Evolutionary conservation across 352 stramenopile genomes (phyloP).

Genomic region (Hyaloperonospora arabidopsidis): DNA sequence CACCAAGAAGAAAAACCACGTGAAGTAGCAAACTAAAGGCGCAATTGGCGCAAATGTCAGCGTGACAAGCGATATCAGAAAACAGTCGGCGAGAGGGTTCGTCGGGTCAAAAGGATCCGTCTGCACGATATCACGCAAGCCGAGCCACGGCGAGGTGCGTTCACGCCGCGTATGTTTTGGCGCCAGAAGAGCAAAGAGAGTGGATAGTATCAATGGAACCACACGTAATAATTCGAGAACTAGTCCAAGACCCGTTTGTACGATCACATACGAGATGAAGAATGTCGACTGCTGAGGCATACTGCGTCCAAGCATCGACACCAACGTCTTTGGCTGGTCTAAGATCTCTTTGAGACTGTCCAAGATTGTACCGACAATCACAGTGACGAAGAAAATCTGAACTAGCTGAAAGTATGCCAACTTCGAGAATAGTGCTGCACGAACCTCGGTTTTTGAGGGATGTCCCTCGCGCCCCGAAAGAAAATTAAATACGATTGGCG

Average conservation of each 20-base stretch:
- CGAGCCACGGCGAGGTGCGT: constrained; percentile 47
- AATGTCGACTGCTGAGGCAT: constrained; percentile 81
- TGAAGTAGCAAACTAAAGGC: constrained; percentile 72
- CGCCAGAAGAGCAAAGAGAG: constrained; percentile 45
- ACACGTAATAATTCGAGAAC: constrained; percentile 58
- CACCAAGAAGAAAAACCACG: constrained; percentile 57
- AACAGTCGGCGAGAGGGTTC: constrained; percentile 46
- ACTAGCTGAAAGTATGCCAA: constrained; percentile 76
- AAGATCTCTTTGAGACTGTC: constrained; percentile 66
- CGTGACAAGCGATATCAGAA: constrained; percentile 63
- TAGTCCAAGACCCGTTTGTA: constrained; percentile 53
- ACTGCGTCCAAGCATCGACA: constrained; percentile 60
- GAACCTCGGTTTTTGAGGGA: constrained; percentile 54
- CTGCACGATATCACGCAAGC: constrained; percentile 38
- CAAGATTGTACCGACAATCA: constrained; percentile 67
- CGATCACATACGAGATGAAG: constrained; percentile 79
- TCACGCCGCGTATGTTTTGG: constrained; percentile 57
- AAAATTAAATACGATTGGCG: constrained; percentile 54
- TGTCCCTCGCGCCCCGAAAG: constrained; percentile 62
- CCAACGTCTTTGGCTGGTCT: constrained; percentile 58
- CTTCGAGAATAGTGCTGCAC: constrained; percentile 63
- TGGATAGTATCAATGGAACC: constrained; percentile 38
- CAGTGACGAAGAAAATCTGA: constrained; percentile 79
- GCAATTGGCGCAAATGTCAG: constrained; percentile 75
- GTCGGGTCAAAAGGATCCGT: constrained; percentile 60